phyloP scores from a whole-genome alignment of 257 asterid genomes.

The Solanum microdontum region DNA sequence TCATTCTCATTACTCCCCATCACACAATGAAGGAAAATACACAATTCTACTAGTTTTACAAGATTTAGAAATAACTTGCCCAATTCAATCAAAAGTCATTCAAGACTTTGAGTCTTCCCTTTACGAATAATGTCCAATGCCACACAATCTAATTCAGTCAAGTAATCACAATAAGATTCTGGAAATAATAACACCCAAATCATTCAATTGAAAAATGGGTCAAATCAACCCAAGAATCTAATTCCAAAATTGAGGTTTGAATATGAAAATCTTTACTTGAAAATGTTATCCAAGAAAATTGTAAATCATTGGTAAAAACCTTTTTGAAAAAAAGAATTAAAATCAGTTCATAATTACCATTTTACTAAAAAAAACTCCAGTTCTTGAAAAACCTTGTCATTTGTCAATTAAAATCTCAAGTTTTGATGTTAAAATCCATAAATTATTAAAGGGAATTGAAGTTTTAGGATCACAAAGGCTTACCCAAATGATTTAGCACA shows the following conservation, averaged over 20 bases:
- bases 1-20: too few relatives aligned
- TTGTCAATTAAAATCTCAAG: not conserved
- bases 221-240: not conserved
- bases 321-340: too few relatives aligned
- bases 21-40: too few relatives aligned
- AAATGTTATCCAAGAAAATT: not conserved
- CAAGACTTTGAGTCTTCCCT: too few relatives aligned
- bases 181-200: not conserved
- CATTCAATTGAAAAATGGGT: not conserved
- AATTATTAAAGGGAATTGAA: not conserved
- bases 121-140: not conserved
- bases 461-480: not conserved
- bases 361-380: too few relatives aligned
- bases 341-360: not conserved
- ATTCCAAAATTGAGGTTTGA: not conserved
- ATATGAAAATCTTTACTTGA: not conserved
- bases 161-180: not conserved
- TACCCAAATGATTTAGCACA: not conserved
- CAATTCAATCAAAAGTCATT: too few relatives aligned
- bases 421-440: not conserved
- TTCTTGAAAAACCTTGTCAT: not conserved
- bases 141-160: not conserved
- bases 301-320: not conserved
- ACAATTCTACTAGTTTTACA: too few relatives aligned
- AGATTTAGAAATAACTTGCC: too few relatives aligned